phyloP scores from a whole-genome alignment of 139 green algal genomes.

The Eudorina sp. region DNA sequence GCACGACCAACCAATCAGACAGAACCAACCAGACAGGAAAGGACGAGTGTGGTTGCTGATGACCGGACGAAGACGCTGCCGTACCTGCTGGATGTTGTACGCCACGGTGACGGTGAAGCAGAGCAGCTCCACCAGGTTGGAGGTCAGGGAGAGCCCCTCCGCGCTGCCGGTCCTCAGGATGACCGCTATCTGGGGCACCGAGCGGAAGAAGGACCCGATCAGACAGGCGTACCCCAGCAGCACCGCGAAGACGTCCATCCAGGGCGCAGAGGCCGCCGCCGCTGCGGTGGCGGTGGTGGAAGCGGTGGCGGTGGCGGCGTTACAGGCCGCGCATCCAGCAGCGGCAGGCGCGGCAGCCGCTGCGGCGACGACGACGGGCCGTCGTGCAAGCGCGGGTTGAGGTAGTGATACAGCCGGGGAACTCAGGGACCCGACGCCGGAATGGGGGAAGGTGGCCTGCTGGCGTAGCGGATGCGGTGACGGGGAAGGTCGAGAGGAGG shows the following conservation, averaged over 20 bases:
- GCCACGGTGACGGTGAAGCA: conserved; percentile 79
- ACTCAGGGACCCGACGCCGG: no score
- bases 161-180: conserved; percentile 54
- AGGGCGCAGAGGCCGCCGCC: background rate
- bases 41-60: no score
- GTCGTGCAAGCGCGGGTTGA: no score
- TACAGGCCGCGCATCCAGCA: background rate
- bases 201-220: conserved; percentile 74
- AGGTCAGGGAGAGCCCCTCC: conserved; percentile 75
- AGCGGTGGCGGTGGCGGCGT: background rate
- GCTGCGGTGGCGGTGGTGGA: background rate
- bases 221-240: conserved; percentile 71
- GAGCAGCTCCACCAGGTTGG: conserved; percentile 75
- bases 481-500: no score
- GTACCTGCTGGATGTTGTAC: conserved; percentile 77
- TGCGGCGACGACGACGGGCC: background rate
- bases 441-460: background rate
- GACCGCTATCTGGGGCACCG: conserved; percentile 57
- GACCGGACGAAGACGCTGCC: no score
- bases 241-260: conserved; percentile 55
- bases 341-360: background rate
- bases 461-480: background rate
- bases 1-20: no score
- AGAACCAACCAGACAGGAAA: no score
- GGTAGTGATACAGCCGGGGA: no score